These are phyloP conservation scores for Diaporthe vaccinii DNA, from an alignment of 2,329 filamentous ascomycete genomes.

Conservation along the genomic window DNA sequence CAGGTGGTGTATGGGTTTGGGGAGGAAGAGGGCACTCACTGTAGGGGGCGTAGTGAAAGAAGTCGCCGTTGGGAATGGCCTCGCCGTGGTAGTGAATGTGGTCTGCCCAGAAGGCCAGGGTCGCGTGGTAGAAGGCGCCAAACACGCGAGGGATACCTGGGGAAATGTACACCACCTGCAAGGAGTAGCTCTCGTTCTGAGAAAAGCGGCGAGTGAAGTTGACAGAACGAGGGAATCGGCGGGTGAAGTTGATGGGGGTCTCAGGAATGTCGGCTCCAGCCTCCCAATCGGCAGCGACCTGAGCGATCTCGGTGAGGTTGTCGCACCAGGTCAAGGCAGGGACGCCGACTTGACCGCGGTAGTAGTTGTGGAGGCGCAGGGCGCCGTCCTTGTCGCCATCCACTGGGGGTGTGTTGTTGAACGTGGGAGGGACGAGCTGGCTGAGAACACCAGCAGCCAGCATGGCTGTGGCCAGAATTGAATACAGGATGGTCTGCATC, in stretches of 20 bases:
- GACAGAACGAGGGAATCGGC: background rate
- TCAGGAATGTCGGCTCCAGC: background rate
- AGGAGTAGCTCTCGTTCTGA: background rate
- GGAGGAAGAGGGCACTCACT: background rate
- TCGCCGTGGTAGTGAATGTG: background rate
- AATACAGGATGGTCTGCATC: background rate
- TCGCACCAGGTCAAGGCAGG: background rate
- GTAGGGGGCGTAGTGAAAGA: background rate
- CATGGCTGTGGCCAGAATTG: background rate
- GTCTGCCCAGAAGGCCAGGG: background rate
- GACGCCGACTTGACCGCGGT: background rate
- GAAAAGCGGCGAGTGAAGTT: background rate
- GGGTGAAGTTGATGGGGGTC: constrained; percentile 1
- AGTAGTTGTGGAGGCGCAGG: constrained; percentile 8
- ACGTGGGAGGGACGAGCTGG: constrained; percentile 1
- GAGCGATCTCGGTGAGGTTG: background rate
- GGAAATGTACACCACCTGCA: background rate
- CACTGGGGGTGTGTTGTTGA: background rate
- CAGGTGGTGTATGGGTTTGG: background rate
- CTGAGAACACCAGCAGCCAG: constrained; percentile 4
- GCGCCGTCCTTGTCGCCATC: background rate
- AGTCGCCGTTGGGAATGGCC: constrained; percentile 15
- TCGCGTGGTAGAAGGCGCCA: background rate
- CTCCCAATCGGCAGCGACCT: constrained; percentile 2
- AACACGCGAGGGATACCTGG: background rate